Base-by-base conservation (phyloP, 495 filamentous ascomycete genomes). In the Talaromyces nanjingensis region DNA sequence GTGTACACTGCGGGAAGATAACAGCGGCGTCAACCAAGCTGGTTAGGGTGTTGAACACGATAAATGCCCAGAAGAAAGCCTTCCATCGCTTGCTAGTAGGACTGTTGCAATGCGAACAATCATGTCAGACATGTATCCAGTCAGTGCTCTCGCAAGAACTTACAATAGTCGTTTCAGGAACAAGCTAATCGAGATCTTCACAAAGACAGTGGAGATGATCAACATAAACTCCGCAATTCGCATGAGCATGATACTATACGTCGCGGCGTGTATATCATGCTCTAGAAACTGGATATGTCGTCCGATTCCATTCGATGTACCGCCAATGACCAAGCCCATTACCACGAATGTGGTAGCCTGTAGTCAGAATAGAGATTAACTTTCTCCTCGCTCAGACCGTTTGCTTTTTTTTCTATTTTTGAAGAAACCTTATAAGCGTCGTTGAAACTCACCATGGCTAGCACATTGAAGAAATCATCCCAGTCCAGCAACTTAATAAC, bases 401-500 rank as follows among this genome's bases (percentile, higher is more conserved):
- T 55, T n/a, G 4, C 8, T 24, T 14, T 29, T 55, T 27, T 18
- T n/a, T 45, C 12, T 4, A 14, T 45, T 45, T 45, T 0, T 9
- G 45, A 49, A 20, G 18, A 22, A 49, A 49, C 11, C 4, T 16
- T 18, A 16, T 5, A 54, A 56, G 54, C 11, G 31, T 31, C 12
- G 27, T 27, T 31, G 20, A 16, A 31, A 56, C 60, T 62, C 42
- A 62, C 60, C 33, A 52, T 62, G 60, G 60, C 60, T 22, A 62
- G 60, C 18, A 62, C 60, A 52, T 62, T 61, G 49, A 27, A 66
- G 29, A 61, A 63, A 55, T 61, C 65, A 60, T 61, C 65, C 65
- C 27, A 66, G 56, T 4, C 62, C 55, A 61, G 55, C 22, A 62
- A 22, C 60, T 47, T 62, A 18, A 62, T 62, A 4, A 53, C 7